phyloP scores from a whole-genome alignment of 768 basidiomycete species.

The Pleurotus giganteus region DNA sequence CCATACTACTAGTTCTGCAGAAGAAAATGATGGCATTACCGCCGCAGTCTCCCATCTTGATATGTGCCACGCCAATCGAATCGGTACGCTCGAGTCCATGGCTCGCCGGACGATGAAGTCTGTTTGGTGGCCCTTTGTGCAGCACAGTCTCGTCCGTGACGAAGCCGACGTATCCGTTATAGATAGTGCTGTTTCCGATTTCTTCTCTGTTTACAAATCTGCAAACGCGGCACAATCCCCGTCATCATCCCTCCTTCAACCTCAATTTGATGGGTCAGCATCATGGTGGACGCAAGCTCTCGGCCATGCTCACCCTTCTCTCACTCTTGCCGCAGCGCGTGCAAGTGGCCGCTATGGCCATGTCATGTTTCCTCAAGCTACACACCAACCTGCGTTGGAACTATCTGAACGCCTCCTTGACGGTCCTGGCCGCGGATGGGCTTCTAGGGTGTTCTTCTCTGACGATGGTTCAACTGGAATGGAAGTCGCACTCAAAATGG shows the following conservation, averaged over 20 bases:
- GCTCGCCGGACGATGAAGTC: constrained; percentile 70
- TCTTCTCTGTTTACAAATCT: constrained; percentile 70
- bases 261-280: constrained; percentile 87
- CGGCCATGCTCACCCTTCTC: constrained; percentile 74
- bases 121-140: constrained; percentile 98
- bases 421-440: constrained; percentile 91
- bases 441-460: constrained; percentile 85
- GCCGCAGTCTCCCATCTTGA: constrained; percentile 60
- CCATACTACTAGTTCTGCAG: constrained; percentile 36
- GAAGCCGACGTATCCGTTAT: constrained; percentile 83
- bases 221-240: constrained; percentile 15
- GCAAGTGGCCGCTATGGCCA: constrained; percentile 95
- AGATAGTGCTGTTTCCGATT: constrained; percentile 86
- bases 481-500: constrained; percentile 99
- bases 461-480: constrained; percentile 96
- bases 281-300: constrained; percentile 98
- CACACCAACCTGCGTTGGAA: constrained; percentile 79
- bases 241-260: constrained; percentile 39
- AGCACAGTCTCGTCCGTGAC: constrained; percentile 71
- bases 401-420: constrained; percentile 78
- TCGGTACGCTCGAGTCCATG: constrained; percentile 78
- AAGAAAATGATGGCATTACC: constrained; percentile 36
- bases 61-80: constrained; percentile 55
- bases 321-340: constrained; percentile 83
- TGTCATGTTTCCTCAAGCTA: constrained; percentile 92